Base-by-base conservation (phyloP, 1,139 yeast genomes). In the Yamadazyma diddensiae region DNA sequence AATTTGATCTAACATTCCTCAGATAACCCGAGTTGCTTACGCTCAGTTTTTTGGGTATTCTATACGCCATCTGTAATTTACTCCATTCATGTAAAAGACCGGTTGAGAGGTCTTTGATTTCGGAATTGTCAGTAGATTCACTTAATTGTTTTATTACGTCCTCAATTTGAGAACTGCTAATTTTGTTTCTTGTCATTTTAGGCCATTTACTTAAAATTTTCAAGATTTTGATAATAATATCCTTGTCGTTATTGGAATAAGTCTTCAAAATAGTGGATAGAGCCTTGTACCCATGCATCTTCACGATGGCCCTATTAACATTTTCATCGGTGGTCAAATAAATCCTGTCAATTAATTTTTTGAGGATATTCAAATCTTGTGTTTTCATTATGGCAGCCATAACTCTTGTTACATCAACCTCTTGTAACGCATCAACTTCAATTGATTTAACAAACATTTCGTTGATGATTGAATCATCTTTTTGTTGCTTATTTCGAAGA, bases 211-310 rank as follows among this genome's bases (percentile, higher is more conserved):
- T 55, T 42, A 92, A 65, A 22, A 88, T 73, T 28, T 65, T 63
- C 34, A 88, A 58, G 24, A 84, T 65, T 50, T 67, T 59, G 6
- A 57, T 48, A 6, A 71, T 64, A 30, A 76, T 50, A 0, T 55
- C 61, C 31, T 69, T 73, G 26, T 57, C 59, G 12, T 39, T 53
- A 37, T 41, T 55, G 25, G 55, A 42, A 26, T 65, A 51, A 11
- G 63, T 67, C 35, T 73, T 67, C 30, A 86, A 54, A 8, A 85
- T 59, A 14, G 78, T 73, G 11, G 84, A 75, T 35, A 90, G 67
- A 9, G 94, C 80, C 49, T 82, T 83, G 57, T 88, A 85, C 6
- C 98, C 98, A 53, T 90, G 98, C 51, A 87, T 69, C 41, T 82
- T 71, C 50, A 87, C 77, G 34, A 88, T 77, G 24, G 74, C 71